Percentiles rank a stretch among this genome's conserved stretches.
These are phyloP conservation scores for Penicillium bialowiezense DNA, from an alignment of 495 filamentous ascomycete species.

Conservation along the genomic window DNA sequence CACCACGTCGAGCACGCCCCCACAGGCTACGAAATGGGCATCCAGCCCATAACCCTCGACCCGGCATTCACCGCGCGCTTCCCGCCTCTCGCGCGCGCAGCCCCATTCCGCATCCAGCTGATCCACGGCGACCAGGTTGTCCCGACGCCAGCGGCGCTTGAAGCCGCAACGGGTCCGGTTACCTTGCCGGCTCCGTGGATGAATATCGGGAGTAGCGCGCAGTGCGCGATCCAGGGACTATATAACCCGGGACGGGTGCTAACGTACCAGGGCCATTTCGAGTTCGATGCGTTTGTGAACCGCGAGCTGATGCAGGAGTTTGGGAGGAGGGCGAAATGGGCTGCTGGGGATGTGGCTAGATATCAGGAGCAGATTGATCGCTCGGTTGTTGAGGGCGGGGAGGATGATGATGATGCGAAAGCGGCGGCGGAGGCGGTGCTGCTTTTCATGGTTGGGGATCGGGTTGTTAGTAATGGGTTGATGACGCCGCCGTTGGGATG, in stretches of 20 bases:
- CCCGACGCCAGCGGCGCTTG: slow-evolving; percentile 15
- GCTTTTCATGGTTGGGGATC: slow-evolving; percentile 29
- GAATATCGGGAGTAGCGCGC: slow-evolving; percentile 31
- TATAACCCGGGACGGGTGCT: slow-evolving; percentile 35
- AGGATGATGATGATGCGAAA: slow-evolving; percentile 36
- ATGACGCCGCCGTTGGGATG: slow-evolving; percentile 21
- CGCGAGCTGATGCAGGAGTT: slow-evolving; percentile 32
- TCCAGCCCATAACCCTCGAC: slow-evolving; percentile 31
- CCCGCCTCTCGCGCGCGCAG: slow-evolving; percentile 14
- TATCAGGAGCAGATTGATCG: slow-evolving; percentile 26
- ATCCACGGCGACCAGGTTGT: slow-evolving; percentile 35
- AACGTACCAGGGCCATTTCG: slow-evolving; percentile 44
- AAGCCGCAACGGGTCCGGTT: neutral
- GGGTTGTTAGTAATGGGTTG: slow-evolving; percentile 13
- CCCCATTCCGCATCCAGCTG: slow-evolving; percentile 28
- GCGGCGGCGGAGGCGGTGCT: slow-evolving; percentile 38
- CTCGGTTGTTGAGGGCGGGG: slow-evolving; percentile 13
- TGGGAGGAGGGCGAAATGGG: slow-evolving; percentile 28
- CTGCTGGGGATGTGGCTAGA: slow-evolving; percentile 6
- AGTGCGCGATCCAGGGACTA: slow-evolving; percentile 40
- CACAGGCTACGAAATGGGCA: slow-evolving; percentile 38
- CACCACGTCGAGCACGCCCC: slow-evolving; percentile 25
- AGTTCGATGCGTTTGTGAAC: slow-evolving; percentile 41
- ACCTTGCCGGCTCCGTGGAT: slow-evolving; percentile 26
- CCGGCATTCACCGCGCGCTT: slow-evolving; percentile 28